A percentile compares a stretch with the other conserved stretches of the same genome.
These are phyloP conservation scores for Trifolium subterraneum DNA, from an alignment of 306 rosid species.

Conservation along the genomic window DNA sequence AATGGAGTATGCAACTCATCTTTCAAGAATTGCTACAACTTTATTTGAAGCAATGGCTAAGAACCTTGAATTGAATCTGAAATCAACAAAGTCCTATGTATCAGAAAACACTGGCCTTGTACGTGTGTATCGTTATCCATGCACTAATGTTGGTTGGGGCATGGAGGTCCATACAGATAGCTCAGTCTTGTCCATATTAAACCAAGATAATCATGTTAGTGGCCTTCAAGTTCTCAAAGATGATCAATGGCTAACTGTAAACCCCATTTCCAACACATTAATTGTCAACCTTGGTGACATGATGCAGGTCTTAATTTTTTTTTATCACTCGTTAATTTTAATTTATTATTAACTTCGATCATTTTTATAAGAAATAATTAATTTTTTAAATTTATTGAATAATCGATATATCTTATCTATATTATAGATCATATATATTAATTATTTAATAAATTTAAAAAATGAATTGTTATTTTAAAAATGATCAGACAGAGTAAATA, in stretches of 20 bases:
- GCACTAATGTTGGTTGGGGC: slow-evolving; percentile 52
- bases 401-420: too few species aligned
- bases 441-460: too few species aligned
- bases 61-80: slow-evolving; percentile 50
- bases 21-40: slow-evolving; percentile 47
- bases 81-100: slow-evolving; percentile 36
- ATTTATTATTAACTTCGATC: background rate
- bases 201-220: slow-evolving; percentile 48
- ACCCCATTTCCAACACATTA: slow-evolving; percentile 55
- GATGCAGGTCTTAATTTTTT: slow-evolving; percentile 43
- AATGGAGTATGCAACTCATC: slow-evolving; percentile 61
- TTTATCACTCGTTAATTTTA: background rate
- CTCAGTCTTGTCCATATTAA: slow-evolving; percentile 46
- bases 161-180: slow-evolving; percentile 75
- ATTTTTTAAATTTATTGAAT: too few species aligned
- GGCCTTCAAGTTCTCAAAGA: slow-evolving; percentile 70
- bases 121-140: slow-evolving; percentile 75
- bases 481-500: too few species aligned
- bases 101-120: slow-evolving; percentile 55
- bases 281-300: slow-evolving; percentile 53
- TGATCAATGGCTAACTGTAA: slow-evolving; percentile 56
- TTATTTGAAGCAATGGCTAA: slow-evolving; percentile 53
- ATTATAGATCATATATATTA: too few species aligned
- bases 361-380: too few species aligned
- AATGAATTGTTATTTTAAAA: too few species aligned